phyloP scores from a whole-genome alignment of 2,329 filamentous ascomycete genomes.

The Dactylellina parvicollis region DNA sequence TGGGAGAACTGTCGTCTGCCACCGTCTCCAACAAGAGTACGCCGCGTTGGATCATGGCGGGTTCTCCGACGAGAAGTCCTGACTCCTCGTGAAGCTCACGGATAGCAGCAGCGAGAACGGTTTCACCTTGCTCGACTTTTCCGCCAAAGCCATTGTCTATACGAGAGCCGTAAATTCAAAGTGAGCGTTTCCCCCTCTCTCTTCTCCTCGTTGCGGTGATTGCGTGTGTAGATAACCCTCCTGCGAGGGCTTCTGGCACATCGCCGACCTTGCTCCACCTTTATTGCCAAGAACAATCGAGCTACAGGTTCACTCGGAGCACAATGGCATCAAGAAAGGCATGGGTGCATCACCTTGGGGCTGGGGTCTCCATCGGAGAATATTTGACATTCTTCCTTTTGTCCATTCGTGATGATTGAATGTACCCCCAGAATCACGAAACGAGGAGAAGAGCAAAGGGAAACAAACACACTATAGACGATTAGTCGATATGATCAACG shows the following conservation, averaged over 20 bases:
- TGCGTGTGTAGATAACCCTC: constrained; percentile 32
- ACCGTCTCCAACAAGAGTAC: constrained; percentile 45
- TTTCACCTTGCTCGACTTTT: constrained; percentile 57
- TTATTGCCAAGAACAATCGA: constrained; percentile 30
- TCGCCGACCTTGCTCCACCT: constrained; percentile 41
- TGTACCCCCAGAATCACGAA: constrained; percentile 37
- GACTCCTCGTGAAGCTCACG: constrained; percentile 56
- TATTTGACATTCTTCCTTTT: constrained; percentile 39
- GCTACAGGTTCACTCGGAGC: constrained; percentile 35
- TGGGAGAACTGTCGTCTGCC: constrained; percentile 53
- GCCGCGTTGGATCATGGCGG: constrained; percentile 21
- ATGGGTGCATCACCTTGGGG: constrained; percentile 34
- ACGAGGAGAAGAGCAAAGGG: constrained; percentile 43
- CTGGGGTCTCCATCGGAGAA: constrained; percentile 39
- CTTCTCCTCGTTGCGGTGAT: constrained; percentile 48
- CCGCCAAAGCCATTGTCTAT: constrained; percentile 58
- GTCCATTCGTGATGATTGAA: constrained; percentile 41
- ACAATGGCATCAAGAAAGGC: constrained; percentile 40
- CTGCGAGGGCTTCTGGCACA: constrained; percentile 25
- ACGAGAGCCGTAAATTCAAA: constrained; percentile 17
- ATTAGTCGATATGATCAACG: constrained; percentile 49
- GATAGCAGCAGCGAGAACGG: constrained; percentile 55
- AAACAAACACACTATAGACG: constrained; percentile 42
- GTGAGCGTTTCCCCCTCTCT: constrained; percentile 27
- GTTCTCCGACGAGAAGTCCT: constrained; percentile 31